These are phyloP conservation scores for Angomonas deanei DNA, from an alignment of 208 protist species.

Conservation along the genomic window DNA sequence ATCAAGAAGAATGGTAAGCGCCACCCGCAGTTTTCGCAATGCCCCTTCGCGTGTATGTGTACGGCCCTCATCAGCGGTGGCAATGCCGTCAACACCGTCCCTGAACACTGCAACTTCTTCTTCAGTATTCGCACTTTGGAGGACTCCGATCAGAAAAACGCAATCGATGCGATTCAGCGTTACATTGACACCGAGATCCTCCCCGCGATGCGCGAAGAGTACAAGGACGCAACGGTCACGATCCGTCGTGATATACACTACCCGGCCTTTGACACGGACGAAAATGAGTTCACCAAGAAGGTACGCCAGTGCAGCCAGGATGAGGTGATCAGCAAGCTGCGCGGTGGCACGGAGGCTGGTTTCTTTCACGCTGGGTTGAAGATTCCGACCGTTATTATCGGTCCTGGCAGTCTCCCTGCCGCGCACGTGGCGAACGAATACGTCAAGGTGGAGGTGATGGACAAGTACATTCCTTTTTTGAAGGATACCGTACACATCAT, in stretches of 20 bases:
- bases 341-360: constrained; percentile 3
- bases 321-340: neutral
- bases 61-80: constrained; percentile 35
- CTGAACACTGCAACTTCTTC: constrained; percentile 34
- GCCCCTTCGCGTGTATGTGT: constrained; percentile 20
- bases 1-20: constrained; percentile 10
- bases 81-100: constrained; percentile 49
- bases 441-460: constrained; percentile 1
- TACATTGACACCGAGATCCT: constrained; percentile 30
- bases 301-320: constrained; percentile 3
- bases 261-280: constrained; percentile 24
- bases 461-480: neutral
- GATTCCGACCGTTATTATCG: constrained; percentile 11
- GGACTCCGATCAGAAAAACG: constrained; percentile 11
- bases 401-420: neutral
- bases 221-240: constrained; percentile 21
- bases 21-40: constrained; percentile 19
- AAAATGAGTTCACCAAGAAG: constrained; percentile 35
- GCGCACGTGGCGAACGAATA: constrained; percentile 9
- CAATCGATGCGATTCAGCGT: constrained; percentile 19
- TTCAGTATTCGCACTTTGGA: constrained; percentile 38
- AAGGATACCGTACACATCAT: constrained; percentile 43
- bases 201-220: constrained; percentile 41
- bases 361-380: constrained; percentile 15
- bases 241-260: constrained; percentile 7